These are phyloP conservation scores for Scutellaria galericulata DNA, from an alignment of 257 asterid species.

Conservation along the genomic window DNA sequence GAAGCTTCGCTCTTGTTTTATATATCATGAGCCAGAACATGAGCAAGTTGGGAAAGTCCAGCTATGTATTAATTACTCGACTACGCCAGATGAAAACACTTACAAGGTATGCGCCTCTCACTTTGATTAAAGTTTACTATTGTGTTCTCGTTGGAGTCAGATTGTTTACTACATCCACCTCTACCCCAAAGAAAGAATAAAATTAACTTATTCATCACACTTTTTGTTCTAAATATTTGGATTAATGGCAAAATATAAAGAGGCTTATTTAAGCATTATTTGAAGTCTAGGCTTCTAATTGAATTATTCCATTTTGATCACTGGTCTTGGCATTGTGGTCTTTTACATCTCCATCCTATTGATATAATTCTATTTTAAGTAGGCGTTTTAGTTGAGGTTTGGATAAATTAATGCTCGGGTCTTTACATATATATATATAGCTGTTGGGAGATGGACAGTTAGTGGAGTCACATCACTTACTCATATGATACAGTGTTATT, in stretches of 20 bases:
- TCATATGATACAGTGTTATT: neutral
- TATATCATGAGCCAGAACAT: slow-evolving; percentile 88
- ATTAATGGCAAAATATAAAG: neutral
- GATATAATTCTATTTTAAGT: neutral
- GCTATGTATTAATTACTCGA: slow-evolving; percentile 67
- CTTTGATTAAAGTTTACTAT: neutral
- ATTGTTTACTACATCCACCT: neutral
- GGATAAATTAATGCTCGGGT: neutral
- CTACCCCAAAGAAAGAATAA: neutral
- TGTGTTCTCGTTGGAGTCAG: slow-evolving; percentile 10
- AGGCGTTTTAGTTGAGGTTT: neutral
- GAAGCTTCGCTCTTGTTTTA: slow-evolving; percentile 78
- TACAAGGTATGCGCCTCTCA: slow-evolving; percentile 58
- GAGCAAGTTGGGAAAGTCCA: slow-evolving; percentile 92
- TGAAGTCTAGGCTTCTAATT: neutral
- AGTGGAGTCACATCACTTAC: neutral
- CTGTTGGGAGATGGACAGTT: neutral
- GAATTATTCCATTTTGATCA: neutral
- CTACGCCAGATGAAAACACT: slow-evolving; percentile 68
- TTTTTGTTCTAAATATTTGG: slow-evolving; percentile 11
- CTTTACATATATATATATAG: neutral
- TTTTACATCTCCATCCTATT: neutral
- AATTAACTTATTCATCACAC: neutral
- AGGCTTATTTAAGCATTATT: neutral
- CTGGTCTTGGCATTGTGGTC: neutral